A percentile compares a stretch with the other conserved stretches of the same genome.
Conservation (phyloP, 202 grass and related monocot species). For the Saccharum hybrid region DNA sequence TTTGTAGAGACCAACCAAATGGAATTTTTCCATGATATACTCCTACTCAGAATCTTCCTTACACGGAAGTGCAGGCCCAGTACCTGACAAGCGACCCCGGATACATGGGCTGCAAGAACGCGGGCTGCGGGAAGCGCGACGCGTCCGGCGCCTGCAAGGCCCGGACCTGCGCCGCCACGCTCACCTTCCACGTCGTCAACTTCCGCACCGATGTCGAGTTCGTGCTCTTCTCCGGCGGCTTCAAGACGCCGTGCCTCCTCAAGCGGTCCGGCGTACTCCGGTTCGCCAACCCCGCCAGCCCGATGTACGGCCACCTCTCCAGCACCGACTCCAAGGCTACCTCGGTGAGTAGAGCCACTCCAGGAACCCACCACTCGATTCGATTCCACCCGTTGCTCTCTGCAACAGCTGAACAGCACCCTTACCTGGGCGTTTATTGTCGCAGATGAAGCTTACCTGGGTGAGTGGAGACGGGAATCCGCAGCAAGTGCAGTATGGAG, state of each 20-base stretch:
- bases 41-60: neutral
- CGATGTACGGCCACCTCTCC: conserved; percentile 72
- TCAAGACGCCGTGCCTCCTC: conserved; percentile 66
- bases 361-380: neutral
- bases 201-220: conserved; percentile 85
- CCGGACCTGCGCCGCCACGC: conserved; percentile 58
- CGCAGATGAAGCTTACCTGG: conserved; percentile 86
- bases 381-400: neutral
- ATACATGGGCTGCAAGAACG: conserved; percentile 64
- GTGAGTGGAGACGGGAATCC: conserved; percentile 74
- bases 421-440: neutral
- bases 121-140: conserved; percentile 46
- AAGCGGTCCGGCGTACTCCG: conserved; percentile 57
- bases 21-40: neutral
- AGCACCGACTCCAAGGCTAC: conserved; percentile 69
- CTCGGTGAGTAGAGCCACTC: conserved; percentile 52
- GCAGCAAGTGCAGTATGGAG: conserved; percentile 70
- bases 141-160: conserved; percentile 44
- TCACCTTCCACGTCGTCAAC: conserved; percentile 87
- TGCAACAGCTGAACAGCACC: neutral
- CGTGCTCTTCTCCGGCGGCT: conserved; percentile 80
- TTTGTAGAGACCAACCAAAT: too few relatives aligned
- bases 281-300: conserved; percentile 73
- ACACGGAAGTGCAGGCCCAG: conserved; percentile 59
- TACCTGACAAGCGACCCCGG: conserved; percentile 56